Evolutionary conservation across 2,329 filamentous ascomycete genomes (phyloP).

Genomic region (Thyridium curvatum): DNA sequence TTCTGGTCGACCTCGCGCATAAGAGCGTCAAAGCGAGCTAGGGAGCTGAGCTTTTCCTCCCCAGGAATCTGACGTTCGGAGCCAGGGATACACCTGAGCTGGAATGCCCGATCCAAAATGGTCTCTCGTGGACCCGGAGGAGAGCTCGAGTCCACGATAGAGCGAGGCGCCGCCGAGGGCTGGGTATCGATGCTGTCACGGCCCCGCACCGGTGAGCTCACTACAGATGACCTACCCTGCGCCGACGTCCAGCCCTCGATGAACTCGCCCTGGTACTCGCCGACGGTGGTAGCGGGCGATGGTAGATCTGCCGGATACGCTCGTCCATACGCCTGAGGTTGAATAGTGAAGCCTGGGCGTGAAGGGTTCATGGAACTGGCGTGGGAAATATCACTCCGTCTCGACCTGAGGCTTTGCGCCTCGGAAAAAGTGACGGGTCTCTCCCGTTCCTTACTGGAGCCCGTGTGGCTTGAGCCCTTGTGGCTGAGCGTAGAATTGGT

Average conservation of each 20-base stretch:
- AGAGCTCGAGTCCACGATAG: conserved; percentile 37
- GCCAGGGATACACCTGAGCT: conserved; percentile 56
- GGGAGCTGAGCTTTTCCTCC: conserved; percentile 57
- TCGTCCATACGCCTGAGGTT: conserved; percentile 42
- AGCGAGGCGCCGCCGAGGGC: conserved; percentile 22
- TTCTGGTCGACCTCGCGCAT: conserved; percentile 56
- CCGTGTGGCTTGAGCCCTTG: conserved; percentile 41
- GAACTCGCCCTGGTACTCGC: conserved; percentile 48
- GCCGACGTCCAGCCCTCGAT: conserved; percentile 56
- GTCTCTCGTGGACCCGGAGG: conserved; percentile 54
- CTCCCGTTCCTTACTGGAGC: conserved; percentile 44
- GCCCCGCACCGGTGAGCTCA: conserved; percentile 50
- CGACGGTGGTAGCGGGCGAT: conserved; percentile 45
- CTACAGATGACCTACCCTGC: conserved; percentile 50
- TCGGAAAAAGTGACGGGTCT: conserved; percentile 48
- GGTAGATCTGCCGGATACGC: conserved; percentile 49
- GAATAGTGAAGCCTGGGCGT: conserved; percentile 40
- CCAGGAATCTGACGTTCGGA: conserved; percentile 47
- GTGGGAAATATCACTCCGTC: conserved; percentile 53
- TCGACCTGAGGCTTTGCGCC: conserved; percentile 55
- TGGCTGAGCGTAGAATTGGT: conserved; percentile 33
- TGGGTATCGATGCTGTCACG: conserved; percentile 50
- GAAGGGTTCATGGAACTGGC: conserved; percentile 22
- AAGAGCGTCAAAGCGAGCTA: conserved; percentile 59
- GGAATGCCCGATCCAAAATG: conserved; percentile 61